Evolutionary conservation across 108 stramenopile species (phyloP), one percentile per base, ranked within the genome.

Genomic region (Cyclotella kingstonii): DNA sequence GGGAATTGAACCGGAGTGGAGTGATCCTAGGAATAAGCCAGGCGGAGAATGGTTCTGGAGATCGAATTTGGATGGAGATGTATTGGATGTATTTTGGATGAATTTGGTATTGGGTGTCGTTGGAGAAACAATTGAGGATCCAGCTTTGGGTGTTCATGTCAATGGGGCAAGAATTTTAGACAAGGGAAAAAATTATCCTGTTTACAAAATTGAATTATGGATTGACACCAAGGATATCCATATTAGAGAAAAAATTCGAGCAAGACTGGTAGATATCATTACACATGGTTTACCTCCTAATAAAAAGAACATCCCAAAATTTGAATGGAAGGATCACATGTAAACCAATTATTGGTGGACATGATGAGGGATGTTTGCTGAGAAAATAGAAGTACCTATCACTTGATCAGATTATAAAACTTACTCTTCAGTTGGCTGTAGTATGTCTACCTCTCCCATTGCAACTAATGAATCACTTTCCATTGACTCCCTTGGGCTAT

Each of bases 1-100:
- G 58, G 93, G 94, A 48, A 94, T 97, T 64, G 82, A 90, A 72
- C 96, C 96, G 1, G 94, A 93, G 75, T 97, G 96, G 96, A 93
- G 90, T 56, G 96, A 95, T 65, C 79, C 88, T 11, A 64, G 76
- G 38, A 97, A 97, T 83, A 73, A 81, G 43, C 66, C 71, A 34
- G 96, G 96, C 22, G 93, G 91, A 55, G 90, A 94, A 70, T 95
- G 90, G 85, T 90, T 83, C 63, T 86, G 85, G 65, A 81, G 94
- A 52, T 81, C 84, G 29, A 73, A 66, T 57, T 70, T 91, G 43
- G 90, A 91, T 53, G 29, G 70, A 30, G 85, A 89, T 27, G 73
- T 83, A 31, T 56, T 94, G 66, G 91, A 97, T 76, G 48, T 86
- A 31, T 92, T 83, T 62, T 97, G 94, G 94, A 67, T 78, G 54